Conservation (phyloP, 2,329 filamentous ascomycete genomes). For the Alternaria viburni region DNA sequence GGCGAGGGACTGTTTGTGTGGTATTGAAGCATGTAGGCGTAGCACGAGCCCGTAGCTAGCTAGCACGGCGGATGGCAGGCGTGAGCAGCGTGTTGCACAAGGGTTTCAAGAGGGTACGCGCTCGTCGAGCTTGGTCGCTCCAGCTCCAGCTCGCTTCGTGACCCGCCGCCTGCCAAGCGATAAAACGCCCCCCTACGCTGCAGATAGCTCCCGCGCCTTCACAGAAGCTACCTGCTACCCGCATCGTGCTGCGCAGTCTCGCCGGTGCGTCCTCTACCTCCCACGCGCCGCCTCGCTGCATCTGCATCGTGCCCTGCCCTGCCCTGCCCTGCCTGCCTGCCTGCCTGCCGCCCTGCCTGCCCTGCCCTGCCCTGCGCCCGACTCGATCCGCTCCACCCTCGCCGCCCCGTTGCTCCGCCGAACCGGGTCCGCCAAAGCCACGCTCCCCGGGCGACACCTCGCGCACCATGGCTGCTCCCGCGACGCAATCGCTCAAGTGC, state of each 20-base stretch:
- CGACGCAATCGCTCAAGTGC: conserved; percentile 94
- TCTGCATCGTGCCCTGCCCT: conserved; percentile 5
- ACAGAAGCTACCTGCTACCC: conserved; percentile 30
- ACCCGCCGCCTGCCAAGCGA: conserved; percentile 44
- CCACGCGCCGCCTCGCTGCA: conserved; percentile 8
- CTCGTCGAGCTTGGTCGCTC: conserved; percentile 20
- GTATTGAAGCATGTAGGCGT: conserved; percentile 28
- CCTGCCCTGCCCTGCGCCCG: conserved; percentile 2
- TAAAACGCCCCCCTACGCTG: conserved; percentile 43
- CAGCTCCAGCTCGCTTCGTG: conserved; percentile 38
- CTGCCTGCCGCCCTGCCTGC: background rate
- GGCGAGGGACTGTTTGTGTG: conserved; percentile 41
- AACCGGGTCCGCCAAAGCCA: conserved; percentile 29
- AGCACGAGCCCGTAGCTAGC: conserved; percentile 5
- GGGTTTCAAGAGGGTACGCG: conserved; percentile 37
- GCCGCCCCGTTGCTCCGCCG: conserved; percentile 28
- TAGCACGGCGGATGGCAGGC: conserved; percentile 25
- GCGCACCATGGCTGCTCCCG: conserved; percentile 73
- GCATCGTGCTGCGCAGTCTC: conserved; percentile 19
- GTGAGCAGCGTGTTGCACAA: conserved; percentile 31
- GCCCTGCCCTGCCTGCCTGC: background rate
- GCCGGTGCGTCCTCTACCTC: conserved; percentile 23
- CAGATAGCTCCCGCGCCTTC: conserved; percentile 36
- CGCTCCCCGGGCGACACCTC: conserved; percentile 32
- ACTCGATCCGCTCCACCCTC: conserved; percentile 15